Percentiles rank a stretch among this genome's conserved stretches.
Evolutionary conservation across 306 rosid species (phyloP).

Genomic region (Myrica gale): DNA sequence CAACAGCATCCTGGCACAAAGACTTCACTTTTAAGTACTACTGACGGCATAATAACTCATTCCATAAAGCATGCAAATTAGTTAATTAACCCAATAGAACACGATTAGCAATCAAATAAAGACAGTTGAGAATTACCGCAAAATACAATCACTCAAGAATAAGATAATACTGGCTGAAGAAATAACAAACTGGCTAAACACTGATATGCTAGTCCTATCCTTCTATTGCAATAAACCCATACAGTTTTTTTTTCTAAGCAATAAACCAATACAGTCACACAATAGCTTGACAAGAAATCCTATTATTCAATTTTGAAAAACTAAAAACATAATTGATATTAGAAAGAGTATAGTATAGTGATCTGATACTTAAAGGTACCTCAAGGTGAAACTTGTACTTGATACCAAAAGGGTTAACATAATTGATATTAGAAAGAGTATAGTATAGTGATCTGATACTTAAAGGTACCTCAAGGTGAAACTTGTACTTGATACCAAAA

Average conservation of each 20-base stretch:
- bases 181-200: neutral
- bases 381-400: slow-evolving; percentile 90
- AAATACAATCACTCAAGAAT: neutral
- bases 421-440: no score
- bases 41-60: neutral
- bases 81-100: neutral
- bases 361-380: slow-evolving; percentile 40
- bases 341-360: neutral
- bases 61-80: neutral
- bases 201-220: neutral
- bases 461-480: slow-evolving; percentile 80
- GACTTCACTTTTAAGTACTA: slow-evolving; percentile 4
- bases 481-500: slow-evolving; percentile 86
- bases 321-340: neutral
- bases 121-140: neutral
- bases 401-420: slow-evolving; percentile 88
- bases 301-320: neutral
- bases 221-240: neutral
- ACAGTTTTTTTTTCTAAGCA: no score
- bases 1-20: slow-evolving; percentile 86
- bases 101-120: slow-evolving; percentile 1
- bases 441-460: neutral
- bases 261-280: neutral
- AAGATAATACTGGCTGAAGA: neutral
- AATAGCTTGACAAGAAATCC: slow-evolving; percentile 18